These are phyloP conservation scores for Aureobasidium namibiae DNA, from an alignment of 2,329 filamentous ascomycete species.

Conservation along the genomic window DNA sequence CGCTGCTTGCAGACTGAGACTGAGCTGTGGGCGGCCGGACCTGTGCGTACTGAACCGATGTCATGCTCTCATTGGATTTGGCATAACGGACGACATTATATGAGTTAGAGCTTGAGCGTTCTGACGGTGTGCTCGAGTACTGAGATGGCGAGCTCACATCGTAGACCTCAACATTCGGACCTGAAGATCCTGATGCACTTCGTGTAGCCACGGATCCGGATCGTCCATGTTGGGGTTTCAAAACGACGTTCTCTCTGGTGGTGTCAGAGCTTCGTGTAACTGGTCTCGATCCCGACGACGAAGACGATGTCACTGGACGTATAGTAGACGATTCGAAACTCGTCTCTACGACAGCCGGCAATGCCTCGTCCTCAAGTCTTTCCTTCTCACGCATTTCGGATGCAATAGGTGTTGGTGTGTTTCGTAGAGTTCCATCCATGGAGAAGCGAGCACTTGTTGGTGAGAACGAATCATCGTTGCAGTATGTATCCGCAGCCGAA, in stretches of 20 bases:
- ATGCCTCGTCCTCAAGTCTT: conserved; percentile 2
- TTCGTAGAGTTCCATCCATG: conserved; percentile 4
- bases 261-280: not conserved
- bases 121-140: conserved; percentile 2
- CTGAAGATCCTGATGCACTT: not conserved
- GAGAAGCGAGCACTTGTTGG: conserved; percentile 15
- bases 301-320: conserved; percentile 1
- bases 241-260: not conserved
- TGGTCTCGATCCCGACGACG: not conserved
- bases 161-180: not conserved
- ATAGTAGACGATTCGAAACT: conserved; percentile 5
- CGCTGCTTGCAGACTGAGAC: conserved; percentile 14
- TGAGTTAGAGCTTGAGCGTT: conserved; percentile 11
- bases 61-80: conserved; percentile 14
- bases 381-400: conserved; percentile 2
- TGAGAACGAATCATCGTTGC: conserved; percentile 15
- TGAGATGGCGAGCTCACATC: conserved; percentile 8
- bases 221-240: not conserved
- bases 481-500: conserved; percentile 13
- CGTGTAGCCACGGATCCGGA: not conserved
- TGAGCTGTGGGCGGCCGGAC: conserved; percentile 14
- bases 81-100: conserved; percentile 15
- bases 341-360: conserved; percentile 12
- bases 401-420: conserved; percentile 4
- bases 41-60: conserved; percentile 13